These are phyloP conservation scores for Friedmanniomyces simplex DNA, from an alignment of 495 filamentous ascomycete species.

Conservation along the genomic window DNA sequence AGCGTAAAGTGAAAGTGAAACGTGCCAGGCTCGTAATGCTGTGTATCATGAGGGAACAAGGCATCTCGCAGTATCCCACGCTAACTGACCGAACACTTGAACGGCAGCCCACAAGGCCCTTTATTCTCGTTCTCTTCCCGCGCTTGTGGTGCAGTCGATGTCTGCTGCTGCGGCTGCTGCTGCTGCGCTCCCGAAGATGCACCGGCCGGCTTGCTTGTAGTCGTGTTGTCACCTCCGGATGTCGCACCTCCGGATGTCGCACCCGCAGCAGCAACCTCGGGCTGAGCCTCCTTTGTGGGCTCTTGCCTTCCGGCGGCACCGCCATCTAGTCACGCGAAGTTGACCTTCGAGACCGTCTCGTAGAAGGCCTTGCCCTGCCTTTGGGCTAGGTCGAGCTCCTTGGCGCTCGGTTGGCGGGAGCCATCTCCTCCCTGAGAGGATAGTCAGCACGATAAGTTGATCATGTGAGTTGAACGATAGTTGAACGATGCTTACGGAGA, in stretches of 20 bases:
- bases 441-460: conserved; percentile 4
- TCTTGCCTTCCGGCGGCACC: conserved; percentile 25
- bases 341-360: conserved; percentile 60
- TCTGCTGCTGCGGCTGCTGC: conserved; percentile 19
- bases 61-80: not conserved
- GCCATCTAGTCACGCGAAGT: conserved; percentile 72
- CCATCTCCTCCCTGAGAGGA: conserved; percentile 49
- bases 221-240: not conserved
- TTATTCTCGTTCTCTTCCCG: conserved; percentile 29
- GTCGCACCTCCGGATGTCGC: conserved; percentile 5
- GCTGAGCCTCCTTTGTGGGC: not conserved
- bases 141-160: conserved; percentile 13
- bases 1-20: not conserved
- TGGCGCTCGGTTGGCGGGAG: conserved; percentile 61
- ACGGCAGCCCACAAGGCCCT: conserved; percentile 62
- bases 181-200: conserved; percentile 5
- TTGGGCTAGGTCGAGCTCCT: conserved; percentile 68
- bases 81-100: conserved; percentile 55
- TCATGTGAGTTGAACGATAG: not conserved
- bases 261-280: conserved; percentile 1
- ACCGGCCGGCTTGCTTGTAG: conserved; percentile 2
- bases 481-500: conserved; percentile 48
- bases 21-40: too few species aligned
- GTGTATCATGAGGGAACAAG: not conserved
- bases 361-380: conserved; percentile 84